Evolutionary conservation across 2,329 filamentous ascomycete species (phyloP), one percentile per base, ranked within the genome.

Genomic region (Penicillium sp.): DNA sequence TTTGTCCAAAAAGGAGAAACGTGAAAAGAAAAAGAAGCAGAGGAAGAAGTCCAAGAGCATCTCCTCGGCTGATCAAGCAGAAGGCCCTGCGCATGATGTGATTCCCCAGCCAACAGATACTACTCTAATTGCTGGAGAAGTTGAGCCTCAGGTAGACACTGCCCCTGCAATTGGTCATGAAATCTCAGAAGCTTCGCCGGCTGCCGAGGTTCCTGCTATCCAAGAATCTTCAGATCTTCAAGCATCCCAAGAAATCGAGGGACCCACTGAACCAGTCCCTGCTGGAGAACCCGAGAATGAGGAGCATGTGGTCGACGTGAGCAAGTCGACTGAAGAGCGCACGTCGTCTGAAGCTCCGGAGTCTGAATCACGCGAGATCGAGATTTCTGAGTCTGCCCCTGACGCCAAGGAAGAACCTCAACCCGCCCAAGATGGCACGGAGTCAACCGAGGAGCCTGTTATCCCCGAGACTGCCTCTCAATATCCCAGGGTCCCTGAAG

Each of bases 21-120:
- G 39, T 7, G 43, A 48, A 26, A 49, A 43, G 38, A 49, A n/a
- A n/a, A n/a, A 49, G 28, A 49, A 49, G 30, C 40, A 38, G 35
- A 51, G 46, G 27, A 48, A 41, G 33, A 52, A 52, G 34, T 31
- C 36, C 6, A 50, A 50, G 32, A 46, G 23, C 11, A 17, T 26
- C 15, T 40, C 41, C 34, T 18, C 33, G 16, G 30, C 41, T 7
- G 41, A 46, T 10, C 31, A 31, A 8, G 19, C 26, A 7, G 41
- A 45, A 13, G 26, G 3, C 8, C n/a, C 26, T 8, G 11, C 23
- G 3, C 34, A 36, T 14, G 36, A 47, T 26, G 17, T 14, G 3
- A 10, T 15, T 2, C 1, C 17, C n/a, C 4, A 36, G 9, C 39
- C 13, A 9, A n/a, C n/a, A n/a, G n/a, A n/a, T n/a, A n/a, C n/a